Evolutionary conservation across 768 basidiomycete genomes (phyloP).

Genomic region (Leccinum variicolor): DNA sequence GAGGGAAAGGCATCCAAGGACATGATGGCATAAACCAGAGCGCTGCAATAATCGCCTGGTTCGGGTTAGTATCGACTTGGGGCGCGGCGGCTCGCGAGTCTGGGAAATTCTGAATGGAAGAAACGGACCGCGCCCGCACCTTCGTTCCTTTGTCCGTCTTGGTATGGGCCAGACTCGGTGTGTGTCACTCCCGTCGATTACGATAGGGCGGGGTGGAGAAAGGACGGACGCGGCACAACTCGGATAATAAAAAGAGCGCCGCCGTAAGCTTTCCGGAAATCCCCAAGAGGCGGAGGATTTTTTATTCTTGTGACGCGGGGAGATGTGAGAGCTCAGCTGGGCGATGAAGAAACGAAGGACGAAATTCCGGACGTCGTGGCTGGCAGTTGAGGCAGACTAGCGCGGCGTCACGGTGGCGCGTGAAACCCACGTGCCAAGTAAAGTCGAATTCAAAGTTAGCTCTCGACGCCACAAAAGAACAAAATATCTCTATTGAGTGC

Average conservation of each 20-base stretch:
- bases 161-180: neutral
- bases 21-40: slow-evolving; percentile 8
- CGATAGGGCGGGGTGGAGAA: slow-evolving; percentile 22
- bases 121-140: neutral
- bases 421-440: neutral
- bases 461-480: slow-evolving; percentile 9
- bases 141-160: neutral
- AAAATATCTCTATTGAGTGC: slow-evolving; percentile 15
- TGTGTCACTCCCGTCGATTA: slow-evolving; percentile 15
- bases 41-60: neutral
- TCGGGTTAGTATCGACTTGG: neutral
- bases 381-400: neutral
- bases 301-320: neutral
- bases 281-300: neutral
- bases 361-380: neutral
- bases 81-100: neutral
- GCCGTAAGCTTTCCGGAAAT: slow-evolving; percentile 6
- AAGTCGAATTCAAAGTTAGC: slow-evolving; percentile 7
- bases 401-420: neutral
- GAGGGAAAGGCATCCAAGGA: slow-evolving; percentile 6
- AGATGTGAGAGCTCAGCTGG: neutral
- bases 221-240: slow-evolving; percentile 6
- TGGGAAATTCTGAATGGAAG: neutral
- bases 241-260: slow-evolving; percentile 1
- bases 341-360: neutral